These are phyloP conservation scores for Singerocomus inundabilis DNA, from an alignment of 1,284 basidiomycete species.

Conservation along the genomic window DNA sequence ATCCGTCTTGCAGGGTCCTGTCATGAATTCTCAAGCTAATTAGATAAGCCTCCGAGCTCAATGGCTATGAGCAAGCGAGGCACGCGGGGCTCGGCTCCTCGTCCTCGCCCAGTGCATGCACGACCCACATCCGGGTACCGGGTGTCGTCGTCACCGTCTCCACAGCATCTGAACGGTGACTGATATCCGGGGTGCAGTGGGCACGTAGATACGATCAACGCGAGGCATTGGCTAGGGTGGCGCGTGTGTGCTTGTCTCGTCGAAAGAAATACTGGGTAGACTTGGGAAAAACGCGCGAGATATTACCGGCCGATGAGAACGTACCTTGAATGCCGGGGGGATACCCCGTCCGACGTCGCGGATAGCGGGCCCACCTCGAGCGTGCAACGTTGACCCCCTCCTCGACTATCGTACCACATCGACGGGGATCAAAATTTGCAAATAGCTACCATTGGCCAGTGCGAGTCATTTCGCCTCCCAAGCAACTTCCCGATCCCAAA, in stretches of 20 bases:
- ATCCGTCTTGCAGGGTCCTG: slow-evolving; percentile 16
- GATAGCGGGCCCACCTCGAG: no score
- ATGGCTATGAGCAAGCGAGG: slow-evolving; percentile 19
- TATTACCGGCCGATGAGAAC: slow-evolving; percentile 12
- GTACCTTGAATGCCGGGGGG: slow-evolving; percentile 26
- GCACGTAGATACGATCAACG: slow-evolving; percentile 6
- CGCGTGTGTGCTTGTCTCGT: neutral
- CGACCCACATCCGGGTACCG: slow-evolving; percentile 20
- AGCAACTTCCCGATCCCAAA: slow-evolving; percentile 12
- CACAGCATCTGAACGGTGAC: no score
- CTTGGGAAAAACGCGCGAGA: slow-evolving; percentile 7
- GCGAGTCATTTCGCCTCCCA: slow-evolving; percentile 26
- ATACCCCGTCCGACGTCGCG: neutral
- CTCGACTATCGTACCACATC: no score
- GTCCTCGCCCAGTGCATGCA: no score
- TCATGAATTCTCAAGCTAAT: slow-evolving; percentile 22
- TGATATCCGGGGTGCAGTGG: no score
- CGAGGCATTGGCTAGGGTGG: slow-evolving; percentile 2
- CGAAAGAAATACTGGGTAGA: slow-evolving; percentile 5
- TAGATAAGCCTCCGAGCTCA: slow-evolving; percentile 32
- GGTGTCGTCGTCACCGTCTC: slow-evolving; percentile 1
- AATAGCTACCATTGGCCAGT: slow-evolving; percentile 12
- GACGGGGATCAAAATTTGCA: slow-evolving; percentile 28
- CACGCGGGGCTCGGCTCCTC: slow-evolving; percentile 12
- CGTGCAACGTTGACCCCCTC: no score